Percentiles rank a stretch among this genome's conserved stretches.
Conservation (phyloP, 306 rosid genomes). For the Urtica urens region DNA sequence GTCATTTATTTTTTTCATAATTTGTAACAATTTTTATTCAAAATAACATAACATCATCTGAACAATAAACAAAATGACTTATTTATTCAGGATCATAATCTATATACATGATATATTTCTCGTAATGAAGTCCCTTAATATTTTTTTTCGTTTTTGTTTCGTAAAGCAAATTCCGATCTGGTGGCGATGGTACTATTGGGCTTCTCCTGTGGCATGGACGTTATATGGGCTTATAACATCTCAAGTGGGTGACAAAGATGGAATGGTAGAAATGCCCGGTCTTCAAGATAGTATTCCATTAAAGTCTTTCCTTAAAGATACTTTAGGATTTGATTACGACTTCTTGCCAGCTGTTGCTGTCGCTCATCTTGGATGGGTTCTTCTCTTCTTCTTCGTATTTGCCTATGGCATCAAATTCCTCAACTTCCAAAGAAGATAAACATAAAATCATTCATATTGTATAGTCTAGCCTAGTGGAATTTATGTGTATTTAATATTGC, state of each 20-base stretch:
- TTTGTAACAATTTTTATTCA: too few species aligned
- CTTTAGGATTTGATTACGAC: not conserved
- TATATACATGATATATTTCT: not conserved
- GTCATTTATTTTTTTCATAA: too few species aligned
- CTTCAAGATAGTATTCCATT: not conserved
- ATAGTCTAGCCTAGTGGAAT: too few species aligned
- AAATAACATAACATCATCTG: too few species aligned
- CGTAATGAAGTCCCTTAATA: not conserved
- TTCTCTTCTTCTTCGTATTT: not conserved
- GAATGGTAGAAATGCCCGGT: not conserved
- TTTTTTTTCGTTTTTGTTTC: too few species aligned
- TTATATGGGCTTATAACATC: not conserved
- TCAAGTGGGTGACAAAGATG: not conserved
- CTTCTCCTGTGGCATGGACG: not conserved
- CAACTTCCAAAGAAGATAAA: slow-evolving; percentile 6
- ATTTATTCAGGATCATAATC: too few species aligned
- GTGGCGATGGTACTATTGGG: slow-evolving; percentile 18
- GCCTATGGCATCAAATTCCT: not conserved
- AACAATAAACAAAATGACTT: too few species aligned
- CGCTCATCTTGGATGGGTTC: not conserved
- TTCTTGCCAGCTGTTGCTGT: not conserved
- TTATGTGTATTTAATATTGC: too few species aligned
- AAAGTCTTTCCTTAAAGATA: not conserved
- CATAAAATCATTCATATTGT: not conserved
- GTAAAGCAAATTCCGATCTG: slow-evolving; percentile 30